Evolutionary conservation across 148 eudicot species (phyloP), one percentile per base, ranked within the genome.

Genomic region (Salicornia ramosissima): DNA sequence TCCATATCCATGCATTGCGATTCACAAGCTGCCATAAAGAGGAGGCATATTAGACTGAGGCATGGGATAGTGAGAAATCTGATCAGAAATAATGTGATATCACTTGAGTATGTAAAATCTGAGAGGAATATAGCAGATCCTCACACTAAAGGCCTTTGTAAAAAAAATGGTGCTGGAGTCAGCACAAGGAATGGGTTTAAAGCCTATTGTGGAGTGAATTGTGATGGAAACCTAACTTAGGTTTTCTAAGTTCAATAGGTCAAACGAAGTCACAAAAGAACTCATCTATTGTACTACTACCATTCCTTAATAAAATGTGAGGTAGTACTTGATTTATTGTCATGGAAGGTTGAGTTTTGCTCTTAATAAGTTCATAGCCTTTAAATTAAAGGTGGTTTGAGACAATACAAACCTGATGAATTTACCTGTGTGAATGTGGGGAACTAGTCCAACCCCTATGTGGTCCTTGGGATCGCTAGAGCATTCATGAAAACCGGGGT

Each of bases 381-480:
- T 4, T 26, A 8, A n/a, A n/a, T n/a, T n/a, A n/a, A 57, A 57
- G 62, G 62, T 57, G 3, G 62, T 57, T 28, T 28, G 36, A 4
- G 62, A 28, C 11, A n/a, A 13, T 8, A 57, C n/a, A 57, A 13
- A 57, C 62, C 13, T 57, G 59, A 22, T 0, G 31, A 25, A 43
- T 4, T 55, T 26, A 55, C 59, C 59, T 24, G 25, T 55, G 31
- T 57, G 62, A 57, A 57, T 57, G 16, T 57, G 62, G 31, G 31
- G 31, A 55, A 25, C 18, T 10, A 15, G 53, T 36, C 40, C 40
- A 3, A 36, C 40, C 40, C 1, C 22, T 10, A 7, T 55, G 3
- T 7, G 9, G 14, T 36, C 24, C 30, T 26, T 55, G 31, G 2
- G 30, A 55, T 10, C 12, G 10, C 29, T n/a, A 22, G 15, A 55